These are phyloP conservation scores for Craterostigma plantagineum DNA, from an alignment of 257 asterid species.

Conservation along the genomic window DNA sequence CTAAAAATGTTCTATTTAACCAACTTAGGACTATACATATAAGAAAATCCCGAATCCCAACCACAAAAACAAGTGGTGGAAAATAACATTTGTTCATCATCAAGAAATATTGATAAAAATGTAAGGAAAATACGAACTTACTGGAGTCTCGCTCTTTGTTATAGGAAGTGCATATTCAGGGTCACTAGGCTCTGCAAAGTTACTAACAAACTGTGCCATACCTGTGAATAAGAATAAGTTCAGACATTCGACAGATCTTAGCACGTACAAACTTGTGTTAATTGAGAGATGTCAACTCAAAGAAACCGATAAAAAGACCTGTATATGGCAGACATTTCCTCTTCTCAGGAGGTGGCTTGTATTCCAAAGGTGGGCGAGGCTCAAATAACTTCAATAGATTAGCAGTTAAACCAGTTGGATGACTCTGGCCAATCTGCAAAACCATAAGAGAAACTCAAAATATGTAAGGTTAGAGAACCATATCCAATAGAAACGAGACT, in stretches of 20 bases:
- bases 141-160: slow-evolving; percentile 80
- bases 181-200: slow-evolving; percentile 78
- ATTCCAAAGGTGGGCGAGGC: slow-evolving; percentile 94
- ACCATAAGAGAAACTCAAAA: background rate
- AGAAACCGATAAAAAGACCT: slow-evolving; percentile 23
- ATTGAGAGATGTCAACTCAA: slow-evolving; percentile 5
- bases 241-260: background rate
- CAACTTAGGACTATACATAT: too few species aligned
- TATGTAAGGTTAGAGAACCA: background rate
- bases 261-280: slow-evolving; percentile 1
- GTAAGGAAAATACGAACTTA: slow-evolving; percentile 17
- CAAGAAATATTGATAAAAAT: slow-evolving; percentile 6
- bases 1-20: background rate
- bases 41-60: too few species aligned
- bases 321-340: slow-evolving; percentile 77
- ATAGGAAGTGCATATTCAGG: slow-evolving; percentile 78
- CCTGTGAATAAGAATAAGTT: slow-evolving; percentile 23
- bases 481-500: background rate
- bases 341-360: slow-evolving; percentile 86
- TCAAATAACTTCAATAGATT: slow-evolving; percentile 80
- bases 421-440: slow-evolving; percentile 88
- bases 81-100: background rate
- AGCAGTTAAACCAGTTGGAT: slow-evolving; percentile 86
- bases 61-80: too few species aligned
- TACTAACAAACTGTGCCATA: slow-evolving; percentile 57